Conservation (phyloP, 441 rosid species). For the Populus tomentosa region DNA sequence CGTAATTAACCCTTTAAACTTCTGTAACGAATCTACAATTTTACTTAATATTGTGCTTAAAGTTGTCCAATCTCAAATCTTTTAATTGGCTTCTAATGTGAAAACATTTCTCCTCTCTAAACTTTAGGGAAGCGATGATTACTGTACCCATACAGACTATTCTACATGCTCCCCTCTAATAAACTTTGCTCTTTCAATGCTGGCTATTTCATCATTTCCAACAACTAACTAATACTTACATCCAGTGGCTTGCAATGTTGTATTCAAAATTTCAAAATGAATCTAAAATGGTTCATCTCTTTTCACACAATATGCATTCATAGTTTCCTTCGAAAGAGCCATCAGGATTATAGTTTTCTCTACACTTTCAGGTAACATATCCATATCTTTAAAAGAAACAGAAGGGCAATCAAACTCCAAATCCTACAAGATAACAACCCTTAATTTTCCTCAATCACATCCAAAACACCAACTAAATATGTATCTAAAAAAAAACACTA, state of each 20-base stretch:
- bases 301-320: not conserved
- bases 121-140: not conserved
- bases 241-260: not conserved
- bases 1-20: too few species aligned
- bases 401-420: not conserved
- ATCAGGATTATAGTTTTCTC: not conserved
- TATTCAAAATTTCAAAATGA: not conserved
- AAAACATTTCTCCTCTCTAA: not conserved
- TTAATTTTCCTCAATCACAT: not conserved
- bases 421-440: not conserved
- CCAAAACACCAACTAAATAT: not conserved
- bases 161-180: not conserved
- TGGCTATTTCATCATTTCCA: not conserved
- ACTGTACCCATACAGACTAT: not conserved
- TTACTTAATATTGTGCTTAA: not conserved
- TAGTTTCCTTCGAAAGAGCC: not conserved
- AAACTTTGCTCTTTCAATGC: not conserved
- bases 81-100: not conserved
- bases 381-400: not conserved
- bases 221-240: not conserved
- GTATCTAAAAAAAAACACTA: not conserved
- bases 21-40: too few species aligned
- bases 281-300: not conserved
- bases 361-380: not conserved
- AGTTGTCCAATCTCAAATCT: not conserved